Conservation (phyloP, 1,284 basidiomycete genomes). For the Ceratobasidium papillatum region DNA sequence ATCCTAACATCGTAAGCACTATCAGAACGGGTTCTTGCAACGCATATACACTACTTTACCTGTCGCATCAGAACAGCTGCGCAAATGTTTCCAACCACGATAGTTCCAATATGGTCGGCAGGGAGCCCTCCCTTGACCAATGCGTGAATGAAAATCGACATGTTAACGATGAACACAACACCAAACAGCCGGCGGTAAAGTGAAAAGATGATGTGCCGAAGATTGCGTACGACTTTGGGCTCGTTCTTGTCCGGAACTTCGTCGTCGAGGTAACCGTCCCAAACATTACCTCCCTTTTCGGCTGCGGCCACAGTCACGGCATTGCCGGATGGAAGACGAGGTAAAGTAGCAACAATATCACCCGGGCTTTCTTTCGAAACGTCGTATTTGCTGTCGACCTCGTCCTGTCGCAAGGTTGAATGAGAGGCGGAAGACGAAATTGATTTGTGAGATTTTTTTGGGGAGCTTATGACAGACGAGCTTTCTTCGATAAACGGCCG, state of each 20-base stretch:
- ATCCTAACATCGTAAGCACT: slow-evolving; percentile 24
- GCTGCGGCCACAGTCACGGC: slow-evolving; percentile 30
- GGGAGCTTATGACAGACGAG: not conserved
- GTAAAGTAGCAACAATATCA: slow-evolving; percentile 18
- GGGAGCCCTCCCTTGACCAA: slow-evolving; percentile 56
- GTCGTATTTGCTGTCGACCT: slow-evolving; percentile 17
- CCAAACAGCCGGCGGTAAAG: slow-evolving; percentile 67
- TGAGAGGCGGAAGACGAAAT: slow-evolving; percentile 22
- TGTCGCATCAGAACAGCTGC: slow-evolving; percentile 68
- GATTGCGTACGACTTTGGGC: slow-evolving; percentile 58
- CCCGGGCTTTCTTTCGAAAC: slow-evolving; percentile 22
- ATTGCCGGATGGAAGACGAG: slow-evolving; percentile 6
- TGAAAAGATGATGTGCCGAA: slow-evolving; percentile 64
- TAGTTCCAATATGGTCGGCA: slow-evolving; percentile 59
- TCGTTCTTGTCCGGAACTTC: slow-evolving; percentile 62
- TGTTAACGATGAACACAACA: slow-evolving; percentile 63
- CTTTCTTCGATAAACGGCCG: slow-evolving; percentile 24
- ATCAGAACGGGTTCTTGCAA: slow-evolving; percentile 1
- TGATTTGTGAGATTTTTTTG: slow-evolving; percentile 8
- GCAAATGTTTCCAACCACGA: slow-evolving; percentile 64
- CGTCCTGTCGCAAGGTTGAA: slow-evolving; percentile 28
- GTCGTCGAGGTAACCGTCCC: slow-evolving; percentile 64
- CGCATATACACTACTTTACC: slow-evolving; percentile 47
- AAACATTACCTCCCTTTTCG: slow-evolving; percentile 46
- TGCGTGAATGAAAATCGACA: slow-evolving; percentile 61